Evolutionary conservation across 2,329 filamentous ascomycete species (phyloP), one percentile per base, ranked within the genome.

Genomic region (Penicillium verrucosum): DNA sequence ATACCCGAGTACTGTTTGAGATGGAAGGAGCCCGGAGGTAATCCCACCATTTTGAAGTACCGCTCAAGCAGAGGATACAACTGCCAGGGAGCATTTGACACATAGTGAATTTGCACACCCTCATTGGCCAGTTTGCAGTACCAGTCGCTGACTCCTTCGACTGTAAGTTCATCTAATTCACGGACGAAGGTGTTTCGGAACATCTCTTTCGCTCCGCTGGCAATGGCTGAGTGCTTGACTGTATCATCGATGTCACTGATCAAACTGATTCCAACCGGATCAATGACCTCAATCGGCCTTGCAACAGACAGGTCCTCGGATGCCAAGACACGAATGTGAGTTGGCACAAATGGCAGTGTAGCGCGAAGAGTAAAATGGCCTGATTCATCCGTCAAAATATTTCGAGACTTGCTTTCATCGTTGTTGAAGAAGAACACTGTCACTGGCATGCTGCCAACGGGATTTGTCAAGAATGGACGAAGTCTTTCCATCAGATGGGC

Each of bases 31-130:
- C 94, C 95, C 0, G 84, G 84, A 0, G 94, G 94, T 1, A 99
- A 78, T 1, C 89, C 89, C 7, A 89, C 89, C 40, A 88, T 76
- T 62, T 87, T 85, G 72, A 97, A 96, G 71, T 89, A 99, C 51
- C 85, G 90, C 5, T 90, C 88, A 11, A 99, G 78, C 2, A 97
- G 85, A 0, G 94, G 94, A 66, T 90, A 99, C 7, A 99, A 82
- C 72, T 99, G 95, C 95, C 95, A 99, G 0, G 94, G 94, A 49
- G 93, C 96, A 74, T 99, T 99, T n/a, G 94, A 99, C 62, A 96
- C 95, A 73, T 99, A 99, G 71, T 99, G 95, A 51, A 99, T 83
- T 65, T 87, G 85, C 25, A 97, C 93, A 18, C 92, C 92, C 77
- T 93, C 85, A 21, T 86, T 80, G 38, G 89, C 82, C 75, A 99